Percentiles rank a stretch among this genome's conserved stretches.
These are phyloP conservation scores for Calonectria pteridis DNA, from an alignment of 2,329 filamentous ascomycete species.

Conservation along the genomic window DNA sequence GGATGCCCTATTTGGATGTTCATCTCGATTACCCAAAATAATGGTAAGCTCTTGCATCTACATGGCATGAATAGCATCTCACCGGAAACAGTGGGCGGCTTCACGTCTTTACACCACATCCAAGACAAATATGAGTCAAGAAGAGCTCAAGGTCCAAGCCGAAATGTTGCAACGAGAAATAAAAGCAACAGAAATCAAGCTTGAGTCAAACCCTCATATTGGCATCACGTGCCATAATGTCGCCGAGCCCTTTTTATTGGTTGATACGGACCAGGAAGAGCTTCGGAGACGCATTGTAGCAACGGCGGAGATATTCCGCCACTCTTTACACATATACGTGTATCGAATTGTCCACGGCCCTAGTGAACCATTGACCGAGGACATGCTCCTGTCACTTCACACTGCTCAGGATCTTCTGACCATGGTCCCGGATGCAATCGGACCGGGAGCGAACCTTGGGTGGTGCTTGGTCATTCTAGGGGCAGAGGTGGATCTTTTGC, in stretches of 20 bases:
- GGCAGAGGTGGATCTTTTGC: constrained; percentile 15
- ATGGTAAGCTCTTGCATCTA: constrained; percentile 11
- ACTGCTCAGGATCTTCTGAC: constrained; percentile 19
- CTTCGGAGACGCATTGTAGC: constrained; percentile 21
- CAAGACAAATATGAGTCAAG: background rate
- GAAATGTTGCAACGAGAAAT: constrained; percentile 15
- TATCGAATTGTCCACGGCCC: constrained; percentile 22
- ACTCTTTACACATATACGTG: constrained; percentile 23
- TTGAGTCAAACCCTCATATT: constrained; percentile 3
- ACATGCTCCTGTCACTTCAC: constrained; percentile 18
- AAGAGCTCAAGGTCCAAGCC: background rate
- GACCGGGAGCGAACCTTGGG: constrained; percentile 26
- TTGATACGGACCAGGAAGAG: constrained; percentile 11
- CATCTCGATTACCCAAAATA: constrained; percentile 14
- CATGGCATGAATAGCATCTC: background rate
- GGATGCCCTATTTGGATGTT: constrained; percentile 27
- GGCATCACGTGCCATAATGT: constrained; percentile 10
- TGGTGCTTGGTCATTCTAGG: constrained; percentile 28
- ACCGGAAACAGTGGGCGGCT: constrained; percentile 13
- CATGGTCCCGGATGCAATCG: constrained; percentile 22
- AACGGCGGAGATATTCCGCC: constrained; percentile 29
- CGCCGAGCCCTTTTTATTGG: background rate
- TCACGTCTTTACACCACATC: constrained; percentile 12
- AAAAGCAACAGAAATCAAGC: constrained; percentile 10
- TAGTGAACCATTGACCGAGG: background rate